Evolutionary conservation across 208 protist genomes (phyloP), one percentile per base, ranked within the genome.

Genomic region (Acanthamoeba royreba): DNA sequence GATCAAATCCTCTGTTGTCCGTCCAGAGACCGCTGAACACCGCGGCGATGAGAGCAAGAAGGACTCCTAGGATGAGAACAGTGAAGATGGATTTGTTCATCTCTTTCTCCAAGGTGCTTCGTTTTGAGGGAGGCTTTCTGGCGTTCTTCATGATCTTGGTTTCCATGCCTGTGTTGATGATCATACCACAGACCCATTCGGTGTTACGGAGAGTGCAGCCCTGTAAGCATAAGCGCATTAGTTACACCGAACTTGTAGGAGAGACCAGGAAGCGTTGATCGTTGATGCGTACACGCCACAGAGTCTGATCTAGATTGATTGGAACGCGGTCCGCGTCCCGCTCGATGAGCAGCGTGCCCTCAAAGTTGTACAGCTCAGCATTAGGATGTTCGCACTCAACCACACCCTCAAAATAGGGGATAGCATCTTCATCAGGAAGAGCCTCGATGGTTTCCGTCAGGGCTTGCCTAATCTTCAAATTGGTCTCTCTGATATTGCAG

Each of bases 331-430:
- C 46, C 4, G 40, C 77, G 22, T 86, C 45, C 31, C 33, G 15
- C 0, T 47, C 31, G 11, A 92, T n/a, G 2, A 38, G 4, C 72
- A 96, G 52, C 1, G 63, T 83, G 52, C 97, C 97, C n/a, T 93
- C 61, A 86, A 96, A 97, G 42, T 92, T 92, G 81, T 97, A 97
- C 19, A 97, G 93, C 28, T 95, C 79, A 49, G 96, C 96, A 61
- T 97, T 97, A 42, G 97, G 97, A 53, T 77, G 72, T 63, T 97
- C 97, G 74, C 91, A 95, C 31, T 96, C 49, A 28, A 97, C 38
- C 7, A 38, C 43, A 43, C 63, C 63, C 11, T 74, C 35, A 17
- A 40, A 74, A 38, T 43, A 45, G 63, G 28, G 1, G 47, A 69
- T 92, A 25, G 53, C 28, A 13, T 92, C 40, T 45, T 86, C 43